Percentiles rank a stretch among this genome's conserved stretches.
phyloP scores from a whole-genome alignment of 768 basidiomycete species.

The Hirschioporus abietinus region DNA sequence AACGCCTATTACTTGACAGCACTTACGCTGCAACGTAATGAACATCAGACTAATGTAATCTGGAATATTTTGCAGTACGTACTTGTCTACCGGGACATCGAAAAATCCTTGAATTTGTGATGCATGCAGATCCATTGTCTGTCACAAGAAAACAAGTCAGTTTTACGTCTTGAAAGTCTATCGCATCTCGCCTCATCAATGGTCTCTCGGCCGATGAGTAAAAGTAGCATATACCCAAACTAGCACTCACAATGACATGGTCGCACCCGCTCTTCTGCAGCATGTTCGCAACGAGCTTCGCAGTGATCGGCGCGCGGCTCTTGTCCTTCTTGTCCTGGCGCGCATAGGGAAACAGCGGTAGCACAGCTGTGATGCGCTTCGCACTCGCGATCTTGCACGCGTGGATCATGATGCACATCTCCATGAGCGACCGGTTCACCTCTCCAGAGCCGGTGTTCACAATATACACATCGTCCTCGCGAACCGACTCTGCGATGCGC shows the following conservation, averaged over 20 bases:
- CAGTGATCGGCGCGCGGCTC: slow-evolving; percentile 94
- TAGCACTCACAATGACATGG: slow-evolving; percentile 83
- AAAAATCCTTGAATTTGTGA: slow-evolving; percentile 99
- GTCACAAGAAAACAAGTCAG: slow-evolving; percentile 7
- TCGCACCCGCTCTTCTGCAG: slow-evolving; percentile 89
- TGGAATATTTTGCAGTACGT: slow-evolving; percentile 32
- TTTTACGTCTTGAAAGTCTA: slow-evolving; percentile 3
- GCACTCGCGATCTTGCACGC: slow-evolving; percentile 99
- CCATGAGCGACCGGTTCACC: slow-evolving; percentile 95
- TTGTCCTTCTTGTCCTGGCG: slow-evolving; percentile 99
- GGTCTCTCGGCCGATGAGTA: background rate
- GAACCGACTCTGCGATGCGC: slow-evolving; percentile 89
- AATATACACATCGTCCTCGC: slow-evolving; percentile 98
- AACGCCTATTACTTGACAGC: slow-evolving; percentile 10
- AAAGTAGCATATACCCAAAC: background rate
- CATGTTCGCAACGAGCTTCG: slow-evolving; percentile 98
- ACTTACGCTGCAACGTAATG: slow-evolving; percentile 42
- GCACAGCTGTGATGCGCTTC: slow-evolving; percentile 95
- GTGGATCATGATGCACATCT: slow-evolving; percentile 98
- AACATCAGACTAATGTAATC: slow-evolving; percentile 11
- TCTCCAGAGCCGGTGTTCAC: slow-evolving; percentile 87
- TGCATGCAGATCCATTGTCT: slow-evolving; percentile 99
- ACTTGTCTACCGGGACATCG: slow-evolving; percentile 99
- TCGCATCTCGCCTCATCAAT: background rate
- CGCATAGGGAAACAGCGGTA: slow-evolving; percentile 95